Evolutionary conservation across 305 asterid species (phyloP), one percentile per base, ranked within the genome.

Genomic region (Solanum hybrid): DNA sequence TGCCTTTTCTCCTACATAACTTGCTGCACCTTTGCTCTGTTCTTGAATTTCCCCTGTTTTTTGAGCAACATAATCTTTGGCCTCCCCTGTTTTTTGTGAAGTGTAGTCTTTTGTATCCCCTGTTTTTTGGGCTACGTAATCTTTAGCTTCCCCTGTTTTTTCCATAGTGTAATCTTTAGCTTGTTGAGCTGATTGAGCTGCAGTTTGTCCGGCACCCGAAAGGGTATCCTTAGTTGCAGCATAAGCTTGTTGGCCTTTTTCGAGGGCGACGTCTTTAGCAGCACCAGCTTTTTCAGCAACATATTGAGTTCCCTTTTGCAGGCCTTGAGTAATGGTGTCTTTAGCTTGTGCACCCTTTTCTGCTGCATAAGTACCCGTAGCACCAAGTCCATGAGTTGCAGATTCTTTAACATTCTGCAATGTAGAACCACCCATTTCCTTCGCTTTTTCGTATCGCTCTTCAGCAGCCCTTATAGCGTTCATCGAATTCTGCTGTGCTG

Each of bases 401-500:
- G 92, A 31, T 42, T 74, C 94, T 69, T 73, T 75, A 5, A 90
- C 86, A n/a, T 35, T 42, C 79, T 90, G 86, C 76, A 86, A 78
- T 14, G 89, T 39, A 0, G 90, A 31, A 8, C 78, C 82, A 26
- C 89, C 92, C 22, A 31, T 26, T 11, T 89, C 89, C 85, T 94
- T 94, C 0, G 94, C 94, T 79, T 89, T 92, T 57, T 93, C 76
- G 57, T 87, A 95, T 2, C 96, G 93, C 77, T 95, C 93, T 80
- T 93, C 94, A 2, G 98, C 97, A 0, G 95, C 96, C 26, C 93
- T 89, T 46, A 95, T 91, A 0, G 97, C 94, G 18, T 95, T 95
- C 57, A 80, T 69, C 1, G 97, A 95, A 0, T 94, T 95, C 92
- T 96, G 95, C 84, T 97, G 99, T 11, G 98, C 98, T 8, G 90